These are phyloP conservation scores for Melocanna baccifera DNA, from an alignment of 176 grass and related monocot species.

Conservation along the genomic window DNA sequence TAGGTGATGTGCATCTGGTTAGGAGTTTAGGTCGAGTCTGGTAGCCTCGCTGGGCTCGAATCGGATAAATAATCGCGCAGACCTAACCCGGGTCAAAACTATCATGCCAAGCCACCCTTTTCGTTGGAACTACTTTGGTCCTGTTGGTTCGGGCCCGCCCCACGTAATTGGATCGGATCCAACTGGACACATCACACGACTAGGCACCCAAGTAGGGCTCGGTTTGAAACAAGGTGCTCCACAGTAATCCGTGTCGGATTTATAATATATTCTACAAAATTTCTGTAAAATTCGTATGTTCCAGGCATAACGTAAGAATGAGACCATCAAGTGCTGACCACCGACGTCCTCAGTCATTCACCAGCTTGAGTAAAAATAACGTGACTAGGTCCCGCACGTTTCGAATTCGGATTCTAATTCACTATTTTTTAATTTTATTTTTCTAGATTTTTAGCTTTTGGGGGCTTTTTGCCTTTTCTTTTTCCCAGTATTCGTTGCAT, in stretches of 20 bases:
- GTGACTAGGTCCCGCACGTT: no score
- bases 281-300: background rate
- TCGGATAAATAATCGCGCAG: background rate
- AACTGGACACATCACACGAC: background rate
- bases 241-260: background rate
- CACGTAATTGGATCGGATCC: background rate
- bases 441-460: no score
- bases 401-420: no score
- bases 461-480: no score
- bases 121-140: background rate
- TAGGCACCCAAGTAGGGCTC: background rate
- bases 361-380: background rate
- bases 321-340: no score
- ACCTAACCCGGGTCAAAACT: slow-evolving; percentile 19
- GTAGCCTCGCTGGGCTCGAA: slow-evolving; percentile 13
- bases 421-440: no score
- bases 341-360: no score
- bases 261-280: background rate
- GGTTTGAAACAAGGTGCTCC: no score
- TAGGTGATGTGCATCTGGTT: slow-evolving; percentile 35
- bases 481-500: no score
- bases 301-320: no score
- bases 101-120: slow-evolving; percentile 29
- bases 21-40: slow-evolving; percentile 43
- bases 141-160: background rate